phyloP scores from a whole-genome alignment of 192 early-diverging fungal species.

The Funneliformis mosseae region DNA sequence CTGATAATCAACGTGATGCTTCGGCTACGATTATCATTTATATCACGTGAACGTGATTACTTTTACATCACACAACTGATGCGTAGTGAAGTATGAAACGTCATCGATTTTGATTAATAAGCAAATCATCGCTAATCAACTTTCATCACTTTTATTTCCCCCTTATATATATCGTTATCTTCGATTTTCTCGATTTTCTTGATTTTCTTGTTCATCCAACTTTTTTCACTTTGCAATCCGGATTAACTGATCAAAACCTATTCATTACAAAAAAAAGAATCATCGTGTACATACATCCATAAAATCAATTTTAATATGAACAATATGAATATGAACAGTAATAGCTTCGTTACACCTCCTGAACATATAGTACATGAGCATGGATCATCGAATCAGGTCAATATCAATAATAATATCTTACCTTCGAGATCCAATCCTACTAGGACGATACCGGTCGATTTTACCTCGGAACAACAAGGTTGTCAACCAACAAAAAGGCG shows the following conservation, averaged over 20 bases:
- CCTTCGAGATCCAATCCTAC: not conserved
- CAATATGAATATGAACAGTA: not conserved
- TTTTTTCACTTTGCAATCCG: no score
- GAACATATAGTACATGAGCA: not conserved
- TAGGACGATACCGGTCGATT: not conserved
- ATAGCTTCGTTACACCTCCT: not conserved
- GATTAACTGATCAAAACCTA: not conserved
- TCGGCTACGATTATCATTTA: no score
- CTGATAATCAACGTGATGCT: no score
- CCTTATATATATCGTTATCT: no score
- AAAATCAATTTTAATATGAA: not conserved
- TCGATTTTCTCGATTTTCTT: no score
- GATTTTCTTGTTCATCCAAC: no score
- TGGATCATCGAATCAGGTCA: not conserved
- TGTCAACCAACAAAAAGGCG: not conserved
- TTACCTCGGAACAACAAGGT: not conserved
- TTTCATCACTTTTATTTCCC: no score
- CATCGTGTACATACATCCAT: not conserved
- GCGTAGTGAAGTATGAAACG: no score
- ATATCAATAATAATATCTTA: not conserved
- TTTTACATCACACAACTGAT: no score
- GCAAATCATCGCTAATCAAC: no score
- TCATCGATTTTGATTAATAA: no score
- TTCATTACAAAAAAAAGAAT: not conserved
- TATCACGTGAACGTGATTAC: no score